Evolutionary conservation across 495 filamentous ascomycete species (phyloP), one percentile per base, ranked within the genome.

Genomic region (Penicillium paxilli): DNA sequence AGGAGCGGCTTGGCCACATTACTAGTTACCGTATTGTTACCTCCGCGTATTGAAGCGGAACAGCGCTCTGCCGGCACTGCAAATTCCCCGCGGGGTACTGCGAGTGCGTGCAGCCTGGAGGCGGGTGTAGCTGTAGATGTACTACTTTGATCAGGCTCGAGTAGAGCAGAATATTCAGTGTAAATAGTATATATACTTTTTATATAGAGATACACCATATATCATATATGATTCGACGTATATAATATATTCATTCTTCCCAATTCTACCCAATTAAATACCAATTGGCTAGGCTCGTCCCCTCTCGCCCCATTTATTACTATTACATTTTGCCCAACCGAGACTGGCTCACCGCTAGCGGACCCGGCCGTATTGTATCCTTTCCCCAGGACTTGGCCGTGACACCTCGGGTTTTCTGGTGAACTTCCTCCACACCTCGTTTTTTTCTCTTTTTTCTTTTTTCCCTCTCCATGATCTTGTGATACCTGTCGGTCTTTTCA

Each of bases 11-110:
- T 2, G 5, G 30, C 30, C n/a, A 12, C 30, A 9, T 14, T 32
- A 32, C n/a, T 5, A 14, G 11, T 4, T 38, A 16, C 11, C 3
- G 35, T 38, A 38, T 19, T 38, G 35, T 38, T 12, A 38, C 35
- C n/a, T n/a, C n/a, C n/a, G n/a, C n/a, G n/a, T n/a, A n/a, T 1
- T 16, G 35, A 16, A 22, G 25, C 65, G 65, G 65, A 57, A 25
- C 58, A 65, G 54, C 42, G 20, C 54, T 68, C 63, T 51, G 47
- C 65, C 65, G 63, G 59, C 28, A 49, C 26, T 55, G 33, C 48
- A 50, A 30, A 47, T 59, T 61, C 65, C 65, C 65, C 65, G 65
- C 63, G 65, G 65, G 65, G 62, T 52, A 54, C 41, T 26, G 21
- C 40, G 10, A 20, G 4, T n/a, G 28, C 11, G 2, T 46, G 20